Evolutionary conservation across 106 monocot genomes (phyloP).

Genomic region (Dioscorea zingiberensis): DNA sequence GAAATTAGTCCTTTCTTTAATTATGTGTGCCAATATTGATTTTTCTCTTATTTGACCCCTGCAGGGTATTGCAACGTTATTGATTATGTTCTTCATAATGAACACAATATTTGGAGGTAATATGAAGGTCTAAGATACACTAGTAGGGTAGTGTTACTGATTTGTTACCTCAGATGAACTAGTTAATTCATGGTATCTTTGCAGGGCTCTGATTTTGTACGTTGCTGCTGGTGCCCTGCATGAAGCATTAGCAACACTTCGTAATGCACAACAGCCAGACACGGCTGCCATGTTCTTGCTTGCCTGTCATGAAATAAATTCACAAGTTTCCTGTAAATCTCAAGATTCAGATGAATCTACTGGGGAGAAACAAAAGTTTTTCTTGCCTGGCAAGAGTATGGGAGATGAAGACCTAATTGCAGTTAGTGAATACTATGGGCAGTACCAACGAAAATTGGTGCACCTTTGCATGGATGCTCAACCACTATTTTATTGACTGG

Average conservation of each 20-base stretch:
- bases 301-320: conserved; percentile 89
- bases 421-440: conserved; percentile 72
- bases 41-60: background rate
- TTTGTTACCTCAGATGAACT: background rate
- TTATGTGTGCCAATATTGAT: too few species aligned
- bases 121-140: background rate
- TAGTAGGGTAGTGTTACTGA: background rate
- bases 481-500: conserved; percentile 50
- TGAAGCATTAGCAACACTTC: conserved; percentile 79
- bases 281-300: conserved; percentile 94
- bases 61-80: conserved; percentile 92
- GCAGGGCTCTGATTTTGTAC: conserved; percentile 80
- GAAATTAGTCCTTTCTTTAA: too few species aligned
- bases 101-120: conserved; percentile 98
- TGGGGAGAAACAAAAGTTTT: conserved; percentile 20
- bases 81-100: conserved; percentile 63
- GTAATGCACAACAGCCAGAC: conserved; percentile 68
- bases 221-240: conserved; percentile 85
- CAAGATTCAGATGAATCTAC: conserved; percentile 9
- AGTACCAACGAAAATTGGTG: conserved; percentile 87
- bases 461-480: conserved; percentile 89
- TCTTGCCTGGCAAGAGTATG: conserved; percentile 49
- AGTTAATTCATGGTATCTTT: background rate
- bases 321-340: conserved; percentile 22
- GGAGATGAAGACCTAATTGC: conserved; percentile 49